Conservation (phyloP, 2,329 filamentous ascomycete genomes). For the Lecanosticta acicola region DNA sequence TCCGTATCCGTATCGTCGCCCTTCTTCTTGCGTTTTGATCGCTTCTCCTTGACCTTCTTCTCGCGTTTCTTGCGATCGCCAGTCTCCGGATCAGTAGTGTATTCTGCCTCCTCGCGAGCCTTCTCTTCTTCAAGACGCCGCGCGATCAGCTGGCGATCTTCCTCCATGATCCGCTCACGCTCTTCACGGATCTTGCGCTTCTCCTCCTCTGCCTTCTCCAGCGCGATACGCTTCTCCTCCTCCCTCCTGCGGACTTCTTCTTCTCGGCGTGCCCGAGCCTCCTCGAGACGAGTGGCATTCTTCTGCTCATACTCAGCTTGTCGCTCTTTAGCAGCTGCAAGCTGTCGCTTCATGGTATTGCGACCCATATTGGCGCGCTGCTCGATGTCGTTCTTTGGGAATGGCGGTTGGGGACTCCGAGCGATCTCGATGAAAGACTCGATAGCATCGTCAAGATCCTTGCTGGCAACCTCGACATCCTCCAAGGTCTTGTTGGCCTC, state of each 20-base stretch:
- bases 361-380: slow-evolving; percentile 95
- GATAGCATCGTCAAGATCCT: slow-evolving; percentile 81
- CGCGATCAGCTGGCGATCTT: slow-evolving; percentile 65
- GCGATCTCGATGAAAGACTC: slow-evolving; percentile 58
- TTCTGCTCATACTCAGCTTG: slow-evolving; percentile 90
- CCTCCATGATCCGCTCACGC: slow-evolving; percentile 70
- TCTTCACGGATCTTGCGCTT: slow-evolving; percentile 82
- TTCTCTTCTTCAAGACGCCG: slow-evolving; percentile 66
- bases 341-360: slow-evolving; percentile 88
- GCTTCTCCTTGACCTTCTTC: slow-evolving; percentile 50
- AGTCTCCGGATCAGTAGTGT: slow-evolving; percentile 75
- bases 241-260: slow-evolving; percentile 73
- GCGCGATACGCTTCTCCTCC: slow-evolving; percentile 62
- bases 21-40: slow-evolving; percentile 58
- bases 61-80: slow-evolving; percentile 76
- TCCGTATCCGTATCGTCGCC: slow-evolving; percentile 41
- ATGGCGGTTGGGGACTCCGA: slow-evolving; percentile 62
- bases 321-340: slow-evolving; percentile 75
- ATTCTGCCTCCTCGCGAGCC: slow-evolving; percentile 61
- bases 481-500: slow-evolving; percentile 71
- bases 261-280: slow-evolving; percentile 73
- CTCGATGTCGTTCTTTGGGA: slow-evolving; percentile 84
- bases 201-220: slow-evolving; percentile 65
- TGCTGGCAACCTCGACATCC: slow-evolving; percentile 73
- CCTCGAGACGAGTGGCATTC: slow-evolving; percentile 80